Evolutionary conservation across 768 basidiomycete species (phyloP).

Genomic region (Tricholoma bakamatsutake): DNA sequence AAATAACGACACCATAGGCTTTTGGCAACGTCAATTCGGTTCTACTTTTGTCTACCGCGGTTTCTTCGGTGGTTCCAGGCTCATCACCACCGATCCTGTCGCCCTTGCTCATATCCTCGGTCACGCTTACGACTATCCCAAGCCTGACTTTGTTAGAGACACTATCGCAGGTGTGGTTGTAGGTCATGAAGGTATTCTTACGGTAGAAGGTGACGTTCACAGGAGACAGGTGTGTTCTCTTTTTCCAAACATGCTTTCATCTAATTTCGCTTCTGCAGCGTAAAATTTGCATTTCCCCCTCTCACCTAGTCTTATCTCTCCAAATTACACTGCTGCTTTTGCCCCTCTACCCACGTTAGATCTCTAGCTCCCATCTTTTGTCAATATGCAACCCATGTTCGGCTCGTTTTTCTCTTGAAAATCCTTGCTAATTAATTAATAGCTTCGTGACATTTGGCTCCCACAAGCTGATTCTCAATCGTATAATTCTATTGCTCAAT

Average conservation of each 20-base stretch:
- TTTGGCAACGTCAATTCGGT: constrained; percentile 43
- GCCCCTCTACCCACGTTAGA: constrained; percentile 35
- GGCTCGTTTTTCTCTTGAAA: constrained; percentile 8
- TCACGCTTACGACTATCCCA: constrained; percentile 52
- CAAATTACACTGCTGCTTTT: constrained; percentile 27
- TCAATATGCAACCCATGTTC: constrained; percentile 47
- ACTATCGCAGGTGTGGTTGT: constrained; percentile 46
- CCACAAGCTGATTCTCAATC: constrained; percentile 17
- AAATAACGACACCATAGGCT: constrained; percentile 41
- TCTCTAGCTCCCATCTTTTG: constrained; percentile 52
- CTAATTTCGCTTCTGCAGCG: constrained; percentile 26
- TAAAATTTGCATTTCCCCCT: constrained; percentile 19
- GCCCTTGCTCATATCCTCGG: constrained; percentile 55
- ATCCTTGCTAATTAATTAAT: constrained; percentile 1
- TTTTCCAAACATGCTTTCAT: neutral
- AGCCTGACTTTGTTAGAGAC: constrained; percentile 53
- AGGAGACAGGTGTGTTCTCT: constrained; percentile 18
- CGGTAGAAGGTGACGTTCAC: constrained; percentile 52
- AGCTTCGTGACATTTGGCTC: constrained; percentile 46
- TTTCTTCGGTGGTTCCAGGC: constrained; percentile 45
- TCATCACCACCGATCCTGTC: constrained; percentile 54
- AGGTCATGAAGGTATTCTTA: constrained; percentile 43
- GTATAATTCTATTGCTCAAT: neutral
- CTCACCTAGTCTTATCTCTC: neutral
- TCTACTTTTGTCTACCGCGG: constrained; percentile 47